phyloP scores from a whole-genome alignment of 2,329 filamentous ascomycete genomes.

The Fusarium albidum region DNA sequence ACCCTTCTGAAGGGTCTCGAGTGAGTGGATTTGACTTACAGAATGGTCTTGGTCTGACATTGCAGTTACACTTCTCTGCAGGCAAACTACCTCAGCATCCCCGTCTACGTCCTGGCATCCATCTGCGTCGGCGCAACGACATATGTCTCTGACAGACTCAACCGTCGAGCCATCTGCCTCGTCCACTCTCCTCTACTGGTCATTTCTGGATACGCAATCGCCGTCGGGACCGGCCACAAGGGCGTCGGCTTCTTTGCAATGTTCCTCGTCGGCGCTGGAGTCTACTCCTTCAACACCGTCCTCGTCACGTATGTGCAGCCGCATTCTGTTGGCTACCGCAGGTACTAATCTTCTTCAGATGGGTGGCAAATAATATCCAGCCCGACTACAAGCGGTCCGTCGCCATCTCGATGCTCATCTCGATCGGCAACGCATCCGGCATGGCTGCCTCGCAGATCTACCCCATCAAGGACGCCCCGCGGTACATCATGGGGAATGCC shows the following conservation, averaged over 20 bases:
- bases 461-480: conserved; percentile 28
- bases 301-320: conserved; percentile 24
- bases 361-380: conserved; percentile 57
- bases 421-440: conserved; percentile 57
- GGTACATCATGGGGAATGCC: conserved; percentile 43
- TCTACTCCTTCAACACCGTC: conserved; percentile 23
- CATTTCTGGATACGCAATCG: conserved; percentile 42
- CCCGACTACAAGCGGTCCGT: conserved; percentile 58
- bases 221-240: conserved; percentile 37
- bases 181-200: conserved; percentile 31
- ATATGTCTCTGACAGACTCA: conserved; percentile 36
- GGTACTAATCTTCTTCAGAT: conserved; percentile 49
- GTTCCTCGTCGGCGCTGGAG: conserved; percentile 33
- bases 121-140: conserved; percentile 25
- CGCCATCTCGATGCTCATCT: conserved; percentile 55
- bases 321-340: accelerated
- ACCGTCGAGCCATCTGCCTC: conserved; percentile 33
- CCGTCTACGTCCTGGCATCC: conserved; percentile 42
- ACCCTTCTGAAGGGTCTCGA: conserved; percentile 46
- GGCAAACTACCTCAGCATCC: conserved; percentile 48
- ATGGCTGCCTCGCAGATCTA: conserved; percentile 58
- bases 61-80: conserved; percentile 36
- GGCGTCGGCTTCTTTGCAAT: conserved; percentile 38
- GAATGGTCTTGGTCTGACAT: too few relatives aligned
- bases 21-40: conserved; percentile 34